Evolutionary conservation across 176 grass and related monocot genomes (phyloP).

Genomic region (Carex kokanica): DNA sequence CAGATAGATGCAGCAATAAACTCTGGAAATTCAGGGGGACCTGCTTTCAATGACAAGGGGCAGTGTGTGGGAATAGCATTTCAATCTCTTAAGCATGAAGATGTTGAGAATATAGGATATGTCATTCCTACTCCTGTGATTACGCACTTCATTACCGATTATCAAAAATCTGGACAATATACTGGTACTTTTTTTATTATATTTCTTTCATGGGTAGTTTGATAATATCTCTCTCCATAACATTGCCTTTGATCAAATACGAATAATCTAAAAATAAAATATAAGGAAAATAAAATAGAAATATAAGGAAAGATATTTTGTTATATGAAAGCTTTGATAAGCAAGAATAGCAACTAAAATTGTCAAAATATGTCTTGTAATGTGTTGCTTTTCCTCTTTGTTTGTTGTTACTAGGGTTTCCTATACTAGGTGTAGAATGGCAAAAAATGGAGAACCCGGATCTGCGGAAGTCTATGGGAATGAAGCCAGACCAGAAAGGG

Average conservation of each 20-base stretch:
- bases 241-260: not conserved
- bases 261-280: not conserved
- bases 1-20: constrained; percentile 99
- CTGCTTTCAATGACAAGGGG: constrained; percentile 91
- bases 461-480: constrained; percentile 89
- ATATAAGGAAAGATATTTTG: not conserved
- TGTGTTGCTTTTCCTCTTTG: constrained; percentile 11
- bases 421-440: constrained; percentile 89
- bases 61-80: constrained; percentile 95
- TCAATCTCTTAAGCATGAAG: constrained; percentile 98
- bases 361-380: constrained; percentile 6
- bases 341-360: not conserved
- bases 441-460: constrained; percentile 99
- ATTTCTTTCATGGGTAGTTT: constrained; percentile 14
- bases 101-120: constrained; percentile 98
- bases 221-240: not conserved
- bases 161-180: constrained; percentile 78
- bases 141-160: constrained; percentile 91
- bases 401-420: constrained; percentile 58
- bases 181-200: constrained; percentile 50
- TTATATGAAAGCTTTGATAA: not conserved
- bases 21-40: constrained; percentile 93
- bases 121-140: constrained; percentile 98
- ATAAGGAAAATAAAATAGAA: not conserved
- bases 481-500: constrained; percentile 87